phyloP scores from a whole-genome alignment of 2,329 filamentous ascomycete species.

The Aspergillus costaricaensis region DNA sequence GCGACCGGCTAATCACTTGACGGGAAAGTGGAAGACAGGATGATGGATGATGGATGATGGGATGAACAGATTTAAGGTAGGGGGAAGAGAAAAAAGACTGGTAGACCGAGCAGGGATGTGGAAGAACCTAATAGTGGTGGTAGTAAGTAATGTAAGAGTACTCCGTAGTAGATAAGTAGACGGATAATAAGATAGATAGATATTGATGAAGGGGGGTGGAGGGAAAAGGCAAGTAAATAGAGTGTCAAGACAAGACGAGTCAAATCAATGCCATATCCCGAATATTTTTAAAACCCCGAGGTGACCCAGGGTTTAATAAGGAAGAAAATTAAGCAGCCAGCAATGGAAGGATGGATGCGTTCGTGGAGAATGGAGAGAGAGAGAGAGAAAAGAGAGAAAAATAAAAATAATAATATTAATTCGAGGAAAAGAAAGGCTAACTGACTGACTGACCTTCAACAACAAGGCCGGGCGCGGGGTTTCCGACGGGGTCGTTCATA shows the following conservation, averaged over 20 bases:
- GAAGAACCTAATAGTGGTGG: not conserved
- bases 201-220: too few relatives aligned
- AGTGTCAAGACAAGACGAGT: not conserved
- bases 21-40: not conserved
- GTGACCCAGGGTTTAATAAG: slow-evolving; percentile 2
- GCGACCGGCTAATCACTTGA: slow-evolving; percentile 4
- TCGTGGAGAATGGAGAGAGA: not conserved
- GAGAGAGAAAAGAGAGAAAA: too few relatives aligned
- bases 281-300: not conserved
- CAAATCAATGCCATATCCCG: too few relatives aligned
- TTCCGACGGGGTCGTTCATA: not conserved
- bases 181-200: too few relatives aligned
- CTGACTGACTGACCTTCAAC: not conserved
- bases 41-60: not conserved
- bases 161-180: not conserved
- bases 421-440: not conserved
- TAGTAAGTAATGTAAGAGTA: not conserved
- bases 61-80: not conserved
- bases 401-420: too few relatives aligned
- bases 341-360: not conserved
- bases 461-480: not conserved
- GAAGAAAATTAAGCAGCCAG: not conserved
- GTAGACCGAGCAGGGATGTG: not conserved
- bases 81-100: not conserved
- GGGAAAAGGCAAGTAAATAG: too few relatives aligned